phyloP scores from a whole-genome alignment of 2,329 filamentous ascomycete species.

The Zymoseptoria brevis region DNA sequence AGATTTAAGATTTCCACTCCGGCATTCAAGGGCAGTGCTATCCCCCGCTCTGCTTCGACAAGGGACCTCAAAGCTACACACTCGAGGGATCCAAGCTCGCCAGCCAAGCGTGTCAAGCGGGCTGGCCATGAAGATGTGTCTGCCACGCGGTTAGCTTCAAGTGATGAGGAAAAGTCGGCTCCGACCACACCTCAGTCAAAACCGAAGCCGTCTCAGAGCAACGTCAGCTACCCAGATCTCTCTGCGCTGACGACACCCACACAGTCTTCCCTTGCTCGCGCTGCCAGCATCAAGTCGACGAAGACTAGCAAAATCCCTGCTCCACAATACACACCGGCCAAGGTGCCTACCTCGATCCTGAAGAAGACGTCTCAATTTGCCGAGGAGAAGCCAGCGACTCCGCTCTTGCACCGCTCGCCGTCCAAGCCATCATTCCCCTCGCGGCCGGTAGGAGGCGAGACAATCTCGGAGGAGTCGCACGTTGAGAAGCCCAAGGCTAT shows the following conservation, averaged over 20 bases:
- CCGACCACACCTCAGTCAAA: conserved; percentile 38
- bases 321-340: conserved; percentile 20
- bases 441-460: background rate
- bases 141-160: conserved; percentile 50
- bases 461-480: background rate
- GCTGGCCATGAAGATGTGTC: conserved; percentile 62
- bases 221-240: conserved; percentile 44
- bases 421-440: conserved; percentile 21
- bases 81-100: conserved; percentile 31
- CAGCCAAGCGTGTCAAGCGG: conserved; percentile 56
- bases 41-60: conserved; percentile 19
- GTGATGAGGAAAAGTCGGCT: conserved; percentile 36
- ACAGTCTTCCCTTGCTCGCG: conserved; percentile 61
- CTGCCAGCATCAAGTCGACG: conserved; percentile 43
- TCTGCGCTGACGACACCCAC: conserved; percentile 64
- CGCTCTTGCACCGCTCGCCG: conserved; percentile 24
- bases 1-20: conserved; percentile 8
- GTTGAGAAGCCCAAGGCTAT: conserved; percentile 11
- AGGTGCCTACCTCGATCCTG: conserved; percentile 6
- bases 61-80: conserved; percentile 18
- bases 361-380: conserved; percentile 5
- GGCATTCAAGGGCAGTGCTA: conserved; percentile 16
- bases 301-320: conserved; percentile 31
- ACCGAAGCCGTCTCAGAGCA: conserved; percentile 34
- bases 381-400: conserved; percentile 10